A percentile compares a stretch with the other conserved stretches of the same genome.
Conservation (phyloP, 2,329 filamentous ascomycete species). For the Alternaria gaisen region DNA sequence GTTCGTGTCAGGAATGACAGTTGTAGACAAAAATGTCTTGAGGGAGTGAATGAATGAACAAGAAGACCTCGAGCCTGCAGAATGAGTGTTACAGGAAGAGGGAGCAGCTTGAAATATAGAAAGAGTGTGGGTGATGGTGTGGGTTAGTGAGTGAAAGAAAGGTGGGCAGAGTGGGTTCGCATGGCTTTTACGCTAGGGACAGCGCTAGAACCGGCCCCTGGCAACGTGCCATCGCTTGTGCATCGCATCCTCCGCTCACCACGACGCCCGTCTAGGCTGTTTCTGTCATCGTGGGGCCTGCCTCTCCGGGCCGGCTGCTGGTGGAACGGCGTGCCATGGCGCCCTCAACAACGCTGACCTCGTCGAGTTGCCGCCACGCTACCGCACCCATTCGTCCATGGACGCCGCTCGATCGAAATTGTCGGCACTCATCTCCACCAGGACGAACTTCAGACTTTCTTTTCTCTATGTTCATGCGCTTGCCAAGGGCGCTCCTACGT, state of each 20-base stretch:
- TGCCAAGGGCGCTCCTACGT: conserved; percentile 2
- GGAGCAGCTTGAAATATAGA: conserved; percentile 30
- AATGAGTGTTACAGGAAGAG: conserved; percentile 28
- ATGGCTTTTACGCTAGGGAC: conserved; percentile 10
- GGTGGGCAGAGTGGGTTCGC: conserved; percentile 13
- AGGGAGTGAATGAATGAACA: conserved; percentile 42
- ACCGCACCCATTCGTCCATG: conserved; percentile 4
- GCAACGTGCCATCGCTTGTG: conserved; percentile 21
- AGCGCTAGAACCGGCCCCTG: conserved; percentile 22
- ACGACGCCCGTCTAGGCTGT: conserved; percentile 13
- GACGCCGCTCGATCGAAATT: neutral
- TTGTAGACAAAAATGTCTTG: conserved; percentile 47
- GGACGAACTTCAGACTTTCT: conserved; percentile 9
- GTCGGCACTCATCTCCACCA: conserved; percentile 12
- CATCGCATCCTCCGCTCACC: conserved; percentile 33
- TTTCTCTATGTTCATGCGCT: conserved; percentile 2
- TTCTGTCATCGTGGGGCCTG: conserved; percentile 25
- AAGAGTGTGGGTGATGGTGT: conserved; percentile 32
- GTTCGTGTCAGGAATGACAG: conserved; percentile 44
- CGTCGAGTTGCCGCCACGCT: neutral
- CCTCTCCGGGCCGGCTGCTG: conserved; percentile 30
- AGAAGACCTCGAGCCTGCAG: conserved; percentile 53
- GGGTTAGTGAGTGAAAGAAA: conserved; percentile 21
- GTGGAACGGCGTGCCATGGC: conserved; percentile 33
- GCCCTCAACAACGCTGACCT: conserved; percentile 27